phyloP scores from a whole-genome alignment of 169 alveolate species.

The Cryptosporidium parvum region DNA sequence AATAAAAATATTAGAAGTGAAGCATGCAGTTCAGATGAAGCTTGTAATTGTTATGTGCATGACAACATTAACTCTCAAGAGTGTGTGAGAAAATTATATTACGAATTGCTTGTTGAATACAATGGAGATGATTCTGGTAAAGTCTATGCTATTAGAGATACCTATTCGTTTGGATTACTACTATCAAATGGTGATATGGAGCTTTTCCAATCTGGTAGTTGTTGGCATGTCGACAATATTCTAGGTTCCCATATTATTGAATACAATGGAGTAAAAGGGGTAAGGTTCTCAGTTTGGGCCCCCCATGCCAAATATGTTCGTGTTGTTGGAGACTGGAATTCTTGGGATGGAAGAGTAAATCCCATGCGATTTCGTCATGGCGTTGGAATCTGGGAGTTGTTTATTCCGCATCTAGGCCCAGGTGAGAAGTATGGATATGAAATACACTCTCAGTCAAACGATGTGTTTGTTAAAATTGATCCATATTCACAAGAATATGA shows the following conservation, averaged over 20 bases:
- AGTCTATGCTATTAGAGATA: constrained; percentile 70
- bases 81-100: constrained; percentile 65
- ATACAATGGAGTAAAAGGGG: constrained; percentile 80
- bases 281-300: constrained; percentile 84
- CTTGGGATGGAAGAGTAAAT: constrained; percentile 84
- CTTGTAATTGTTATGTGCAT: constrained; percentile 61
- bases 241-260: constrained; percentile 80
- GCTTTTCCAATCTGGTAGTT: constrained; percentile 83
- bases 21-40: constrained; percentile 49
- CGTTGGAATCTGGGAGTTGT: constrained; percentile 83
- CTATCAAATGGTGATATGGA: constrained; percentile 78
- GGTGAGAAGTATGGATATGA: constrained; percentile 82
- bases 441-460: constrained; percentile 77
- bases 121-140: constrained; percentile 68
- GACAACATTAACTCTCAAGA: constrained; percentile 52
- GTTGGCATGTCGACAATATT: constrained; percentile 85
- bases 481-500: constrained; percentile 85
- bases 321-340: constrained; percentile 85
- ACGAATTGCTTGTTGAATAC: constrained; percentile 77
- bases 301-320: constrained; percentile 80
- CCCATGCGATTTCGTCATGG: constrained; percentile 82
- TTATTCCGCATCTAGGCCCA: constrained; percentile 79
- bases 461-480: constrained; percentile 81
- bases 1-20: not conserved
- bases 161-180: constrained; percentile 79